Percentiles rank a stretch among this genome's conserved stretches.
Evolutionary conservation across 2,329 filamentous ascomycete genomes (phyloP).

Genomic region (Bertia moriformis): DNA sequence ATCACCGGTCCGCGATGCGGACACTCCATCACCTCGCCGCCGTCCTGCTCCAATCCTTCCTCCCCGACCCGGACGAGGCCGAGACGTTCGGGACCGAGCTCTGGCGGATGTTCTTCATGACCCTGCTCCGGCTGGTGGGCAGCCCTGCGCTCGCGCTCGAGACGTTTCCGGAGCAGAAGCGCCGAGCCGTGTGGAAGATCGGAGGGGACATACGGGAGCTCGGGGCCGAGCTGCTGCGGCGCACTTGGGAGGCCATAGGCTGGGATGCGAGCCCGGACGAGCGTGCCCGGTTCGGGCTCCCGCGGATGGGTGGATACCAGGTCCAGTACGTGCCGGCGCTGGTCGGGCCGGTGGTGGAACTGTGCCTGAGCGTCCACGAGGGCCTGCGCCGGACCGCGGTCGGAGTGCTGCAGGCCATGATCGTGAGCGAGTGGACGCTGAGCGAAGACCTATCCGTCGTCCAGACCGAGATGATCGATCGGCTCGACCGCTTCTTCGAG

Average conservation of each 20-base stretch:
- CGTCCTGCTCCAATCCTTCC: slow-evolving; percentile 67
- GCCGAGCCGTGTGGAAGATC: slow-evolving; percentile 95
- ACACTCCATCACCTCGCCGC: slow-evolving; percentile 70
- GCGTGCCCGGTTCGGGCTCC: slow-evolving; percentile 58
- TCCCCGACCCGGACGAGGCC: slow-evolving; percentile 81
- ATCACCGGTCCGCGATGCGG: slow-evolving; percentile 82
- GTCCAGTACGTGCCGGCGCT: slow-evolving; percentile 93
- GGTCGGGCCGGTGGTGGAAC: slow-evolving; percentile 78
- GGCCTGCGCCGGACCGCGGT: slow-evolving; percentile 80
- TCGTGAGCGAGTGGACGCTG: slow-evolving; percentile 95
- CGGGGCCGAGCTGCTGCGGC: slow-evolving; percentile 70
- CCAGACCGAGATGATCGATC: slow-evolving; percentile 93
- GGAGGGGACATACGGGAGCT: slow-evolving; percentile 88
- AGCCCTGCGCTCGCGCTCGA: slow-evolving; percentile 82
- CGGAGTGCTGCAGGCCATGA: slow-evolving; percentile 91
- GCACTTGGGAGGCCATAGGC: slow-evolving; percentile 87
- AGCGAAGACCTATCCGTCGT: slow-evolving; percentile 84
- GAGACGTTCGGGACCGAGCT: slow-evolving; percentile 84
- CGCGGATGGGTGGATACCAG: slow-evolving; percentile 86
- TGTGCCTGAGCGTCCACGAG: slow-evolving; percentile 90
- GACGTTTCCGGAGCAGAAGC: slow-evolving; percentile 92
- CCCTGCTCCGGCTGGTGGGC: slow-evolving; percentile 74
- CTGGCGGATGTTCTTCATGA: slow-evolving; percentile 87
- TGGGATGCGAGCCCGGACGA: slow-evolving; percentile 85
- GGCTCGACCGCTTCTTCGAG: slow-evolving; percentile 75